Percentiles rank a stretch among this genome's conserved stretches.
phyloP scores from a whole-genome alignment of 2,329 filamentous ascomycete species.

The Sporothrix inflata region DNA sequence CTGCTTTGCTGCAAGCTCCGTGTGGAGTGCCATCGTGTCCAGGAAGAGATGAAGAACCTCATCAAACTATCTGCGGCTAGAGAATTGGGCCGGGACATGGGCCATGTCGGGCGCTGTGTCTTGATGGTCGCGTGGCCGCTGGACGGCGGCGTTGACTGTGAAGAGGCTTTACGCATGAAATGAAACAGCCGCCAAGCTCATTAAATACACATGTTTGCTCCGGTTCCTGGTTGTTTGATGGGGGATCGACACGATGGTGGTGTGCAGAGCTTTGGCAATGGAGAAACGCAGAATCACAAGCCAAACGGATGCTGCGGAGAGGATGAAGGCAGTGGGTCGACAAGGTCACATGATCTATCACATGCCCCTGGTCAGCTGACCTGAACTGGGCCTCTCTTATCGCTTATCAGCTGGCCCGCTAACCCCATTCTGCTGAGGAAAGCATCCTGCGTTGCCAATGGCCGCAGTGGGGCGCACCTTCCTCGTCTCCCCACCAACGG shows the following conservation, averaged over 20 bases:
- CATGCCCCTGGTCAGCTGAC: neutral
- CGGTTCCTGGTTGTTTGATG: conserved; percentile 1
- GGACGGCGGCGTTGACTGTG: neutral
- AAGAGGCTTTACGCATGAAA: neutral
- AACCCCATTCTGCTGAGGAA: neutral
- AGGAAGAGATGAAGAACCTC: conserved; percentile 9
- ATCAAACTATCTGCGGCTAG: conserved; percentile 21
- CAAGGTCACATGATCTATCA: neutral
- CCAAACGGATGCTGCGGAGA: conserved; percentile 12
- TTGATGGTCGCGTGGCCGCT: conserved; percentile 2
- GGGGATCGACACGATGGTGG: conserved; percentile 15
- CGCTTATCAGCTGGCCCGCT: neutral
- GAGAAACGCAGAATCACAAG: conserved; percentile 21
- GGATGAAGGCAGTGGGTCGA: neutral
- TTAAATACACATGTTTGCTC: conserved; percentile 15
- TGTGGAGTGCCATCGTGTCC: conserved; percentile 23
- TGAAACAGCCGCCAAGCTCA: neutral
- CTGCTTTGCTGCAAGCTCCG: neutral
- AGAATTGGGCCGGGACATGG: conserved; percentile 4
- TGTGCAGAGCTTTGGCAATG: conserved; percentile 5
- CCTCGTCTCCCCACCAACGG: conserved; percentile 30
- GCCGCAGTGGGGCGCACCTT: conserved; percentile 23
- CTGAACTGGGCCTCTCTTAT: neutral
- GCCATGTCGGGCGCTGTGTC: neutral
- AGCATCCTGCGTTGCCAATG: conserved; percentile 14